Conservation (phyloP, 352 stramenopile genomes). For the Pythium pectinolyticum region DNA sequence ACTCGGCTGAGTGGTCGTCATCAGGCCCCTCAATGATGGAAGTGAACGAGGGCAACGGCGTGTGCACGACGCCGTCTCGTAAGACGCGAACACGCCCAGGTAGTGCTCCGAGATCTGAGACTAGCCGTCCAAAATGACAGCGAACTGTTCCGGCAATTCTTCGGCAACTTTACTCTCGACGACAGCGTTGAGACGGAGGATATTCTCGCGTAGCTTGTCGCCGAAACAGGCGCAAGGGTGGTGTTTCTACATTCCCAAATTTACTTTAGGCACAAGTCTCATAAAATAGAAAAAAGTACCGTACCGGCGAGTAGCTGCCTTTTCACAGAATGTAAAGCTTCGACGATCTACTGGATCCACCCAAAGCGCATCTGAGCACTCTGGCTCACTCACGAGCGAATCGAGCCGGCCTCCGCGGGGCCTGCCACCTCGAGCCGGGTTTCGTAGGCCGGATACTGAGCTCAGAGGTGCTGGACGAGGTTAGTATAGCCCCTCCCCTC, state of each 20-base stretch:
- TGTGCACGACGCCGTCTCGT: conserved; percentile 10
- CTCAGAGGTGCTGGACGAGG: neutral
- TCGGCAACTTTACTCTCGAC: conserved; percentile 3
- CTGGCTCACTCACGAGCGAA: neutral
- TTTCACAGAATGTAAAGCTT: conserved; percentile 4
- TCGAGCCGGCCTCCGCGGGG: neutral
- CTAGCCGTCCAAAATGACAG: conserved; percentile 23
- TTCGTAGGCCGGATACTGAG: neutral
- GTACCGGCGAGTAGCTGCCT: neutral
- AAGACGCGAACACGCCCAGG: conserved; percentile 19
- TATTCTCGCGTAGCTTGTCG: neutral
- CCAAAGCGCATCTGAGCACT: conserved; percentile 1
- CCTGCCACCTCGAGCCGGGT: neutral
- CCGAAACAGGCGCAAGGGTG: neutral
- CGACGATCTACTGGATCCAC: neutral
- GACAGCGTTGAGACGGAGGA: neutral
- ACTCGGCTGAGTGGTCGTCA: conserved; percentile 6
- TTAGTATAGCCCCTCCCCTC: conserved; percentile 6
- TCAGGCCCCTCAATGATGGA: conserved; percentile 5
- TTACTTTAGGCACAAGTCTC: neutral
- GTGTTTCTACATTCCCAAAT: neutral
- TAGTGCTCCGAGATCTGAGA: conserved; percentile 15
- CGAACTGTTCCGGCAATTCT: conserved; percentile 23
- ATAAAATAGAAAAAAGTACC: neutral
- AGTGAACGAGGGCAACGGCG: conserved; percentile 15